phyloP scores from a whole-genome alignment of 305 asterid genomes.

The Lippia alba region DNA sequence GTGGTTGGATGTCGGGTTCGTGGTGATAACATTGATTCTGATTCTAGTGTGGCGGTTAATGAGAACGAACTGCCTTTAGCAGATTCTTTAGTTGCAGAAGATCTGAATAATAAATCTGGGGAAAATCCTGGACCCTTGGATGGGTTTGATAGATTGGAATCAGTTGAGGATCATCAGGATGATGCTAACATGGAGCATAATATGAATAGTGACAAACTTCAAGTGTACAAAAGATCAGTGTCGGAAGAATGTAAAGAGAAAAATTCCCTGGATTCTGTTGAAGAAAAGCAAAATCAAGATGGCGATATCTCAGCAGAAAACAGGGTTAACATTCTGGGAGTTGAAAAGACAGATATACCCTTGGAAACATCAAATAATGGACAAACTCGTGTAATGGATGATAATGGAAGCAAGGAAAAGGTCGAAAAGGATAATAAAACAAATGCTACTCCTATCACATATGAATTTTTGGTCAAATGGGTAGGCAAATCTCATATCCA shows the following conservation, averaged over 20 bases:
- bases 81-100: constrained; percentile 52
- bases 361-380: constrained; percentile 32
- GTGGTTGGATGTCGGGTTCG: constrained; percentile 54
- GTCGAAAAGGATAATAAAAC: constrained; percentile 40
- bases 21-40: constrained; percentile 39
- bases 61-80: constrained; percentile 40
- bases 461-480: constrained; percentile 96
- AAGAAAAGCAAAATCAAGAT: constrained; percentile 29
- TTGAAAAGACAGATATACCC: constrained; percentile 35
- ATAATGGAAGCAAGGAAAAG: constrained; percentile 51
- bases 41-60: constrained; percentile 34
- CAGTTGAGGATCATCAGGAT: constrained; percentile 48
- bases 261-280: constrained; percentile 33
- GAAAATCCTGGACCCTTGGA: constrained; percentile 48
- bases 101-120: constrained; percentile 30
- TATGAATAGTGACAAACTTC: constrained; percentile 48
- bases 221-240: constrained; percentile 63
- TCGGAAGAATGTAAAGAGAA: constrained; percentile 58
- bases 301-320: constrained; percentile 36
- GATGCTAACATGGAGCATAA: constrained; percentile 42
- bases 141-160: constrained; percentile 40
- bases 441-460: constrained; percentile 46
- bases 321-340: constrained; percentile 31
- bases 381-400: constrained; percentile 36
- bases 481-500: constrained; percentile 94